Base-by-base conservation (phyloP, 352 stramenopile species). In the Aphanomyces stellatus region DNA sequence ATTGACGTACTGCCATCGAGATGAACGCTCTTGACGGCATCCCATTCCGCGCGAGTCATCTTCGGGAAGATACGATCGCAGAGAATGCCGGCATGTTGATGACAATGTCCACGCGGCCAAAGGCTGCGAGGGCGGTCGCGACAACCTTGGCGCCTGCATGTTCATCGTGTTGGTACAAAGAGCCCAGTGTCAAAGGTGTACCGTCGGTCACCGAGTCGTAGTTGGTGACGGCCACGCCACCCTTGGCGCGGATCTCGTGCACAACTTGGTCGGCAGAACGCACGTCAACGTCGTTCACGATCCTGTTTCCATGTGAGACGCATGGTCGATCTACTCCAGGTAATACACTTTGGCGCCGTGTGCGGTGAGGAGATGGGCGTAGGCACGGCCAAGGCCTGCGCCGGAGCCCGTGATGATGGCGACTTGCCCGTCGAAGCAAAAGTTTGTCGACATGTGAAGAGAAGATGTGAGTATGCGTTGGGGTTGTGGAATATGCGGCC, bases 21-120 rank as follows among this genome's bases (percentile, higher is more conserved):
- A 75, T 96, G 86, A n/a, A 91, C 84, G 62, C 80, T 76, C 11
- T 93, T 75, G 55, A 96, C 85, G 35, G 81, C 74, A 66, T 96
- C 88, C 86, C 87, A 97, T 62, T 96, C 77, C 22, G 85, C 76
- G 68, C 95, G 86, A 42, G 73, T 86, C 89, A 97, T 96, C 75
- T 96, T 96, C 69, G 75, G 70, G 71, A 97, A 97, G 53, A 71
- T 82, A 66, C 90, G 77, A 83, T 96, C 74, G 71, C 96, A 81
- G 78, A 99, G 71, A 71, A 98, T 95, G 10, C 90, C 94, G 13
- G 96, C 96, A 75, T 99, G 79, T 93, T 93, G 40, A 92, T 79
- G 22, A 94, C 42, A 31, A 94, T 92, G 62, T 93, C 85, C 25
- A 93, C 75, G 59, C 85, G 83, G n/a, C 81, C 82, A 41, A 82